Evolutionary conservation across 495 filamentous ascomycete species (phyloP), one percentile per base, ranked within the genome.

Genomic region (Podospora fimiseda): DNA sequence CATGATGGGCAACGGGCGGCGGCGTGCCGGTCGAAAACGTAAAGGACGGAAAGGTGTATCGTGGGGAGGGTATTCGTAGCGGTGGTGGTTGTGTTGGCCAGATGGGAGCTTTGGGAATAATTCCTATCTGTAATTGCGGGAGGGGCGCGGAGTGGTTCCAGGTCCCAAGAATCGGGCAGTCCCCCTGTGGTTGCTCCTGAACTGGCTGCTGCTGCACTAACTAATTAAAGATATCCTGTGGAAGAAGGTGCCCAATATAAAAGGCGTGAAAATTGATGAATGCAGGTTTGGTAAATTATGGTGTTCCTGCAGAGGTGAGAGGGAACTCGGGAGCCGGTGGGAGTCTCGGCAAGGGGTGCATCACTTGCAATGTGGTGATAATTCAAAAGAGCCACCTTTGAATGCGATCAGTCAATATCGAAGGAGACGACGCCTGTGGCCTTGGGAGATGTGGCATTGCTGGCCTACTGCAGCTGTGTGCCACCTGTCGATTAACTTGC

Each of bases 1-100:
- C 94, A 97, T 98, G 76, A 53, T 88, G 78, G 75, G 65, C 63
- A 48, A 58, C 50, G 60, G 59, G 53, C 27, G 57, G 51, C 43
- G 37, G 22, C 49, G 24, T 43, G 52, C 43, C 45, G 50, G 43
- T 42, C 27, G 43, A 42, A 50, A 40, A 19, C 24, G 22, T 11
- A 51, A 65, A 19, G 15, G 38, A 30, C 27, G 38, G 36, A 45
- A 16, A 41, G 16, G n/a, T 23, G 11, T 42, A 2, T 13, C 33
- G 14, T 38, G 36, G 18, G 21, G 18, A 22, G 7, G 15, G 43
- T 22, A 14, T 19, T 14, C 5, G 14, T 14, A 22, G 16, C 24
- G 18, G 43, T 22, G 24, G 21, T 45, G 24, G 21, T 13, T 18
- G 43, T 45, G 43, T 45, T 9, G 20, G 7, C 16, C 20, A 14